Evolutionary conservation across 129 eudicot genomes (phyloP).

Genomic region (Calendula officinalis): DNA sequence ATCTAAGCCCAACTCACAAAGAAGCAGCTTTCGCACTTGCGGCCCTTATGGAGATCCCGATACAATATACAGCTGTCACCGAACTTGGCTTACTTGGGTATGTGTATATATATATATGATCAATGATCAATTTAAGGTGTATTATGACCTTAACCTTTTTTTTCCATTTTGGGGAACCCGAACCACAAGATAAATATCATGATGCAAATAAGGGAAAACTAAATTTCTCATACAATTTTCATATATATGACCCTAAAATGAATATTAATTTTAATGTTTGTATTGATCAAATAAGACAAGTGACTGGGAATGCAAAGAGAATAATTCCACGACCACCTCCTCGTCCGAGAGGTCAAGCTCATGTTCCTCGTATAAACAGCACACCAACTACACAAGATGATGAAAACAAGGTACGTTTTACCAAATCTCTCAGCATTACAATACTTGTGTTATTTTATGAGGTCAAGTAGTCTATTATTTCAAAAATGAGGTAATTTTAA

Average conservation of each 20-base stretch:
- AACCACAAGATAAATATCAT: constrained; percentile 5
- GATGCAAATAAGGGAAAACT: not conserved
- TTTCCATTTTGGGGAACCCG: not conserved
- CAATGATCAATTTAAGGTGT: constrained; percentile 13
- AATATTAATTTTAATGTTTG: constrained; percentile 9
- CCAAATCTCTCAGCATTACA: constrained; percentile 1
- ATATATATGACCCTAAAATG: constrained; percentile 5
- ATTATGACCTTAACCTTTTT: not conserved
- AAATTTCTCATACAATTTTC: constrained; percentile 1
- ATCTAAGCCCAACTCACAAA: constrained; percentile 43
- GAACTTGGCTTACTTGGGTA: constrained; percentile 77
- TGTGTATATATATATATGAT: constrained; percentile 13
- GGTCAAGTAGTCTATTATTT: constrained; percentile 11
- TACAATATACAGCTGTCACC: constrained; percentile 54
- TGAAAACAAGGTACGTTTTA: constrained; percentile 42
- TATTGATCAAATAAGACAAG: constrained; percentile 31
- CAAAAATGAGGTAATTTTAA: not conserved
- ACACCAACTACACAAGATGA: constrained; percentile 42
- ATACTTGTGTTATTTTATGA: not conserved
- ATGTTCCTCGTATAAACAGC: constrained; percentile 28
- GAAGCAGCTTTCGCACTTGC: constrained; percentile 88
- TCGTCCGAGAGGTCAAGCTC: constrained; percentile 39
- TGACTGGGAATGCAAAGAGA: constrained; percentile 57
- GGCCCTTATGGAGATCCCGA: constrained; percentile 83
- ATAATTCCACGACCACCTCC: constrained; percentile 65